Percentiles rank a stretch among this genome's conserved stretches.
These are phyloP conservation scores for Trichoderma citrinoviride DNA, from an alignment of 2,329 filamentous ascomycete genomes.

Conservation along the genomic window DNA sequence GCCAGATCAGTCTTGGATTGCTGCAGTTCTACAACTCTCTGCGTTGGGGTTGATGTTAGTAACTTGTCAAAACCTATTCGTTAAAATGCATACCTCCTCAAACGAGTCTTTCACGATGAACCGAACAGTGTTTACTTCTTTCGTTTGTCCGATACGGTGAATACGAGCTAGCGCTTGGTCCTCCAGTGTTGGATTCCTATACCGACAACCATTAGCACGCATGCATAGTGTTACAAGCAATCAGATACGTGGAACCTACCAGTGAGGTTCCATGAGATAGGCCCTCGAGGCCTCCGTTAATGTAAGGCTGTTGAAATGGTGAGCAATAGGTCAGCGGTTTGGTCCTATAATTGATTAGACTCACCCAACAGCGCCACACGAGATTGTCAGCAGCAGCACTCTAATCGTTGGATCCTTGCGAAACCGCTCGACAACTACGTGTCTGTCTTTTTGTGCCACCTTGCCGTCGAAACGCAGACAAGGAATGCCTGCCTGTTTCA, in stretches of 20 bases:
- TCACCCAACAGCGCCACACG: constrained; percentile 52
- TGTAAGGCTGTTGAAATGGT: constrained; percentile 37
- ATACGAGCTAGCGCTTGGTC: constrained; percentile 44
- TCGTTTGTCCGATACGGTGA: constrained; percentile 37
- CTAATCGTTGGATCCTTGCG: constrained; percentile 35
- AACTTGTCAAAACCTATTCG: background rate
- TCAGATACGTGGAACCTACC: constrained; percentile 27
- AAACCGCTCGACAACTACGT: constrained; percentile 42
- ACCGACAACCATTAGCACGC: no score
- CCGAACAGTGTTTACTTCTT: constrained; percentile 38
- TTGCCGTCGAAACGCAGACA: constrained; percentile 48
- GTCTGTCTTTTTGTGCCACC: constrained; percentile 42
- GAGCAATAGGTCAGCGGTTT: background rate
- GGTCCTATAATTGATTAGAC: constrained; percentile 10
- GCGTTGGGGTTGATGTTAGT: fast-evolving
- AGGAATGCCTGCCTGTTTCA: constrained; percentile 36
- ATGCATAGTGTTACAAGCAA: background rate
- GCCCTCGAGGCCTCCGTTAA: constrained; percentile 47
- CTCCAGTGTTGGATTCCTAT: constrained; percentile 44
- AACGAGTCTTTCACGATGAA: constrained; percentile 40
- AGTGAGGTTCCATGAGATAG: constrained; percentile 52
- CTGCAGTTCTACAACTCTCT: constrained; percentile 24
- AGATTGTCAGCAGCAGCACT: constrained; percentile 49
- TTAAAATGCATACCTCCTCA: constrained; percentile 33
- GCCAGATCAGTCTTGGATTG: constrained; percentile 23